A percentile compares a stretch with the other conserved stretches of the same genome.
Conservation (phyloP, 192 early-diverging fungal genomes). For the Lobosporangium transversale region DNA sequence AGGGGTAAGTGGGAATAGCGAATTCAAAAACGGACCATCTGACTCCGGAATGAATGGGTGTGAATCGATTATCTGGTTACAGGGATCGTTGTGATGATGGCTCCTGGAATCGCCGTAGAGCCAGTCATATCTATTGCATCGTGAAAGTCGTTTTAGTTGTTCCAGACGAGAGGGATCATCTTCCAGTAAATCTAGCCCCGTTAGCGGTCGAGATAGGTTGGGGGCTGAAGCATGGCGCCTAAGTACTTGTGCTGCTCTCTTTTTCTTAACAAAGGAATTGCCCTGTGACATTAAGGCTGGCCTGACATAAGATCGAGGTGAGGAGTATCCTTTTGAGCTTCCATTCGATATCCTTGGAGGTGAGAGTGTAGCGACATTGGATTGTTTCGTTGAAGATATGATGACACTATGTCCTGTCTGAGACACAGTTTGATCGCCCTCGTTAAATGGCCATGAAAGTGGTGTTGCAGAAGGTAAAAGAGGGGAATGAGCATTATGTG, state of each 20-base stretch:
- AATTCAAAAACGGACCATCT: constrained; percentile 3
- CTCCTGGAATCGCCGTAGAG: background rate
- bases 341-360: too few relatives aligned
- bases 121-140: constrained; percentile 1
- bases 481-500: constrained; percentile 5
- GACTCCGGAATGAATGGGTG: background rate
- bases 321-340: too few relatives aligned
- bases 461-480: constrained; percentile 27
- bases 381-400: too few relatives aligned
- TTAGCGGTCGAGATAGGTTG: constrained; percentile 25
- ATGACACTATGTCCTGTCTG: background rate
- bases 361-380: too few relatives aligned
- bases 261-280: background rate
- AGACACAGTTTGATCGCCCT: background rate
- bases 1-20: constrained; percentile 1
- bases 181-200: constrained; percentile 33
- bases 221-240: constrained; percentile 30
- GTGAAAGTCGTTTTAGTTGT: constrained; percentile 14
- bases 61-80: background rate
- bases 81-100: background rate
- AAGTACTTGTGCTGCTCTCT: constrained; percentile 19
- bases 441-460: constrained; percentile 22
- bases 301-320: too few relatives aligned
- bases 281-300: constrained; percentile 1
- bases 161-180: constrained; percentile 23